phyloP scores from a whole-genome alignment of 192 early-diverging fungal species.

The Podochytrium sp. region DNA sequence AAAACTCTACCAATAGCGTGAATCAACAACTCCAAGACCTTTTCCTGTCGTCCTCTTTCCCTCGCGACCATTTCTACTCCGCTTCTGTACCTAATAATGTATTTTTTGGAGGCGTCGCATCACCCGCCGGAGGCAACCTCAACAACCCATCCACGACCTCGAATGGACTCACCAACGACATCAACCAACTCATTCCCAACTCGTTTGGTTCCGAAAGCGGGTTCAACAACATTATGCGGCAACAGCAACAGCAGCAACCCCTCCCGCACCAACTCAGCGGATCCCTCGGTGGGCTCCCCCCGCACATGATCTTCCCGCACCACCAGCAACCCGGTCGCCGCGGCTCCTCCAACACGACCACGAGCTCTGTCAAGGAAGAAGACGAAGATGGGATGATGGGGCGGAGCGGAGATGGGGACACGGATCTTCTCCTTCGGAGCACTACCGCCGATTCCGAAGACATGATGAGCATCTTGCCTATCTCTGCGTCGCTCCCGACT shows the following conservation, averaged over 20 bases:
- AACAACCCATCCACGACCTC: too few species aligned
- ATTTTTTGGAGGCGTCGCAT: constrained; percentile 13
- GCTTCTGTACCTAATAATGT: constrained; percentile 22
- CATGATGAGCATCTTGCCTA: background rate
- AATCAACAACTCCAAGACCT: constrained; percentile 13
- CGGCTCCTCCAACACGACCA: background rate
- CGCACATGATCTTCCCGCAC: constrained; percentile 21
- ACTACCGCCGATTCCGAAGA: background rate
- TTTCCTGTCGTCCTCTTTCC: constrained; percentile 16
- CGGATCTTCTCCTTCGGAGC: too few species aligned
- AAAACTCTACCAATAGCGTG: background rate
- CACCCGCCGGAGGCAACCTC: background rate
- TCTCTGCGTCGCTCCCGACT: background rate
- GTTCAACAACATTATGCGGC: background rate
- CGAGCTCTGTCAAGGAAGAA: background rate
- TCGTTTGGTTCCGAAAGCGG: constrained; percentile 10
- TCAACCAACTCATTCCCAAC: constrained; percentile 3
- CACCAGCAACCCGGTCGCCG: background rate
- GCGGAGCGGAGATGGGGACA: background rate
- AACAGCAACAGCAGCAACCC: constrained; percentile 8
- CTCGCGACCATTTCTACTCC: constrained; percentile 19
- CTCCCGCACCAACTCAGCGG: background rate
- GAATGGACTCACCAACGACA: background rate
- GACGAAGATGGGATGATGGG: background rate
- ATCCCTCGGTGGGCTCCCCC: constrained; percentile 10